Evolutionary conservation across 1,284 basidiomycete genomes (phyloP).

Genomic region (Tylopilus sp.): DNA sequence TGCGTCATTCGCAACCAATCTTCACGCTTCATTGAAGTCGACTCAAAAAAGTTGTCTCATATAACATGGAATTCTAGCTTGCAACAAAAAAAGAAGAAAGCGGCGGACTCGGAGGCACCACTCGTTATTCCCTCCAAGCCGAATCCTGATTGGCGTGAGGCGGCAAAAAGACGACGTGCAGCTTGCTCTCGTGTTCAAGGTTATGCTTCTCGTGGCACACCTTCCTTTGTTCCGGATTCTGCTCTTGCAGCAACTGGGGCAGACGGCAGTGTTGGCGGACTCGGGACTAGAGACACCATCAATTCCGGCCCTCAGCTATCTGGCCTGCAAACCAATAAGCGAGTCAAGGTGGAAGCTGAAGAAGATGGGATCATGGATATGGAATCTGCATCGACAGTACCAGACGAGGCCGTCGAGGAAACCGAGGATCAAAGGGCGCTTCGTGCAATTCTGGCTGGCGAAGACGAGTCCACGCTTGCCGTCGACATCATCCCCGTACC

Average conservation of each 20-base stretch:
- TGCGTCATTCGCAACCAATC: conserved; percentile 58
- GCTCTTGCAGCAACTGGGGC: conserved; percentile 70
- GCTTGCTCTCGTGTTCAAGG: conserved; percentile 30
- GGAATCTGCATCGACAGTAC: conserved; percentile 24
- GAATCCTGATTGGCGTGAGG: conserved; percentile 90
- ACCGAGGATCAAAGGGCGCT: conserved; percentile 82
- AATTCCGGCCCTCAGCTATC: conserved; percentile 74
- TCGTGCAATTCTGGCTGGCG: conserved; percentile 74
- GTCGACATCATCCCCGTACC: conserved; percentile 68
- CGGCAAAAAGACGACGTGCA: conserved; percentile 66
- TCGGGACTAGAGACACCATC: conserved; percentile 76
- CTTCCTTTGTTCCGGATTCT: conserved; percentile 77
- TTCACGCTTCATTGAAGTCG: conserved; percentile 17
- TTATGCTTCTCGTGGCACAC: conserved; percentile 11
- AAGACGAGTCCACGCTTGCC: conserved; percentile 51
- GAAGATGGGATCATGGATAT: conserved; percentile 33
- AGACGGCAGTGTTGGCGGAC: conserved; percentile 83
- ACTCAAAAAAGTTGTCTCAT: conserved; percentile 34
- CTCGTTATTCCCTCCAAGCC: conserved; percentile 87
- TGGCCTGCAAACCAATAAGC: conserved; percentile 68
- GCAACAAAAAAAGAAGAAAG: conserved; percentile 56
- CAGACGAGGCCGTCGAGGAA: conserved; percentile 49
- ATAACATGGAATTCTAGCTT: conserved; percentile 46
- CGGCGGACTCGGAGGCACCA: conserved; percentile 61
- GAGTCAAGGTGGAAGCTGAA: conserved; percentile 39